A percentile compares a stretch with the other conserved stretches of the same genome.
Evolutionary conservation across 306 rosid species (phyloP).

Genomic region (Elaeagnus macrophylla): DNA sequence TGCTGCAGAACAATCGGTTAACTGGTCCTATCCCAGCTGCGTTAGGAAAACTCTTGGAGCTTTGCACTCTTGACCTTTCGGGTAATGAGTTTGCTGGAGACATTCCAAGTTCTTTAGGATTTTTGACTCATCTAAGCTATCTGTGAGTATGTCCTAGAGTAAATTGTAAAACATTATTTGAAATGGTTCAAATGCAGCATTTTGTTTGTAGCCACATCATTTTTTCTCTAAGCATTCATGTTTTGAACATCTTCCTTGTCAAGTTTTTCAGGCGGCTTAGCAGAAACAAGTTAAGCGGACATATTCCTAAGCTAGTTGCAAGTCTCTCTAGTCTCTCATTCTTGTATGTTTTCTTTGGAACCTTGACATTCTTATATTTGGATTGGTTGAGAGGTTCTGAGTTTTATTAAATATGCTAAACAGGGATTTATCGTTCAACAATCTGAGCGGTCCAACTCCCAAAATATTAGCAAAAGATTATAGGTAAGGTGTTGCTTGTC

Average conservation of each 20-base stretch:
- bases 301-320: slow-evolving; percentile 74
- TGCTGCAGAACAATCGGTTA: slow-evolving; percentile 73
- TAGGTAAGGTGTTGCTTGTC: slow-evolving; percentile 51
- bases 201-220: background rate
- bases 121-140: slow-evolving; percentile 69
- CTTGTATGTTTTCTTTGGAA: slow-evolving; percentile 47
- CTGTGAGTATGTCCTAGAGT: slow-evolving; percentile 60
- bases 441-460: slow-evolving; percentile 86
- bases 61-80: slow-evolving; percentile 82
- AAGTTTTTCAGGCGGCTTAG: slow-evolving; percentile 90
- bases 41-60: slow-evolving; percentile 67
- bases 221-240: slow-evolving; percentile 27
- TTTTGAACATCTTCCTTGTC: slow-evolving; percentile 37
- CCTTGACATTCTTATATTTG: slow-evolving; percentile 12
- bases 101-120: slow-evolving; percentile 76
- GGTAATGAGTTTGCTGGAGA: slow-evolving; percentile 65
- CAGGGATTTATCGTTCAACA: slow-evolving; percentile 90
- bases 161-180: slow-evolving; percentile 6
- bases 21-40: slow-evolving; percentile 74
- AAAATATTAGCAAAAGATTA: slow-evolving; percentile 78
- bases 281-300: slow-evolving; percentile 69
- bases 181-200: background rate
- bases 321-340: slow-evolving; percentile 69
- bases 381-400: slow-evolving; percentile 14
- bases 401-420: slow-evolving; percentile 1